Evolutionary conservation across 164 flowering plant species (phyloP), one percentile per base, ranked within the genome.

Genomic region (Tetracentron sinense): DNA sequence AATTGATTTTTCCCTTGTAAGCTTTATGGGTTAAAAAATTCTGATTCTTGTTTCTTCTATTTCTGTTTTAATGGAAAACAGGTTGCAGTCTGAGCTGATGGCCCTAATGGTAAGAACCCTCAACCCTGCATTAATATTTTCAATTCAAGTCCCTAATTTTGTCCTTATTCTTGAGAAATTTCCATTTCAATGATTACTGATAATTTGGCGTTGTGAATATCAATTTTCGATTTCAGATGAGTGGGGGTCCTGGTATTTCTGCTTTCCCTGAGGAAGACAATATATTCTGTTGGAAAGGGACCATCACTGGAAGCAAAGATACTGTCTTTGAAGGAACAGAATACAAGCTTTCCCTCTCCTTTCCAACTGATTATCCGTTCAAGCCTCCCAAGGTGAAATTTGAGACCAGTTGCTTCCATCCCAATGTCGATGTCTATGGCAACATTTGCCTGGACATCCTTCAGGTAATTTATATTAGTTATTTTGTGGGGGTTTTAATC

Each of bases 201-300:
- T n/a, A n/a, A n/a, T n/a, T n/a, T n/a, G n/a, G n/a, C n/a, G n/a
- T n/a, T n/a, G n/a, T n/a, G n/a, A n/a, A n/a, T n/a, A n/a, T n/a
- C n/a, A n/a, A n/a, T n/a, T n/a, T 20, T 42, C 7, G 17, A 16
- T 65, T 56, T 28, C 68, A 89, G 96, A 92, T 88, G 92, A 71
- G 88, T 74, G 96, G 98, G 14, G 96, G 81, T 68, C 53, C 85
- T 60, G 96, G 95, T 10, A 81, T 90, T 54, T 85, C 97, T 22
- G 96, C 94, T 3, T 90, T 93, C 60, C 98, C 98, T 0, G 97
- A 89, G 64, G 98, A 87, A 68, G 97, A 93, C 72, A 93, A 90
- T 81, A 89, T 93, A 58, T 87, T 93, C 71, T 72, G 69, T 50
- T 93, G 98, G 98, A 93, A 86, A 78, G 98, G 97, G 21, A 93